Base-by-base conservation (phyloP, 441 rosid genomes). In the Erodium trifolium region DNA sequence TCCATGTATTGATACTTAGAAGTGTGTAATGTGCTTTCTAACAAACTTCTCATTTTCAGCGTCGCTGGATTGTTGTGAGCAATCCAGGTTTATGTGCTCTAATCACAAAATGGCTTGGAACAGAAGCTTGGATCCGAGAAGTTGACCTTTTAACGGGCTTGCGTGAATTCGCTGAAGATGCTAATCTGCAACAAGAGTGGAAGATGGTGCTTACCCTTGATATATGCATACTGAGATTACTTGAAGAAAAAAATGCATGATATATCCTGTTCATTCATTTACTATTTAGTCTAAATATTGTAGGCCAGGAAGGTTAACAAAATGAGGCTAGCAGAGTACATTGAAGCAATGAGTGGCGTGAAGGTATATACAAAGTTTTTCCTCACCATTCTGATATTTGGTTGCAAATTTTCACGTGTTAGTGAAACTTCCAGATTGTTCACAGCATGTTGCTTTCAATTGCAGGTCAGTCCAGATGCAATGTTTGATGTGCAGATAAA, bases 401-500 rank as follows among this genome's bases (percentile, higher is more conserved):
- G 65, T 12, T 45, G 13, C 13, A 23, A 27, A 49, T n/a, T n/a
- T n/a, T n/a, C n/a, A n/a, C n/a, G 49, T 51, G 37, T 65, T 68
- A 3, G 14, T 64, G 69, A 60, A 70, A 18, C 71, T 69, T 71
- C 37, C 51, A 47, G 68, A 62, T 51, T 60, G 70, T 67, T 67
- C 41, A 76, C 43, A 53, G 60, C 27, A 19, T 9, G 37, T 68
- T 7, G 9, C 35, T 65, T 62, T 68, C 66, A 69, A 27, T 55
- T 72, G 73, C 84, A 82, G 84, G 84, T 83, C 78, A 77, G 79
- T 68, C 49, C 73, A 39, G 75, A 74, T 74, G 87, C 89, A 62
- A 75, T 85, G 87, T 85, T 85, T 74, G 89, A 85, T 59, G 83
- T 85, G 78, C 87, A 85, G 72, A 73, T 82, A 64, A 85, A 85